These are phyloP conservation scores for Trichosporon inkin DNA, from an alignment of 1,284 basidiomycete genomes.

Conservation along the genomic window DNA sequence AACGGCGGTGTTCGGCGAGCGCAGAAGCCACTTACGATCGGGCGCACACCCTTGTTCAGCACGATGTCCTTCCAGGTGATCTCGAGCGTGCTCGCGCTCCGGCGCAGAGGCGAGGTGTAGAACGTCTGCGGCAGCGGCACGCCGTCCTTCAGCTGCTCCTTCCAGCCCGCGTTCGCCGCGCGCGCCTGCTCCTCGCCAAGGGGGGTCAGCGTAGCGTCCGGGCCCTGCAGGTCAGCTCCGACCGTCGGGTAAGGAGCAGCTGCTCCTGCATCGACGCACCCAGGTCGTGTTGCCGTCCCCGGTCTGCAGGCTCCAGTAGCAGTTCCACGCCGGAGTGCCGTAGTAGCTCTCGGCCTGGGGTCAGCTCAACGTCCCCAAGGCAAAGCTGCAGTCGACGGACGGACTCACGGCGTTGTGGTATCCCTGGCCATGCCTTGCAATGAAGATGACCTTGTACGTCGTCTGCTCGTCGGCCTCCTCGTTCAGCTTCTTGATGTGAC, in stretches of 20 bases:
- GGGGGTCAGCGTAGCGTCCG: slow-evolving; percentile 37
- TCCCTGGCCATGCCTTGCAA: slow-evolving; percentile 50
- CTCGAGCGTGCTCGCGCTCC: slow-evolving; percentile 35
- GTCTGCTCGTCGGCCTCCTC: slow-evolving; percentile 28
- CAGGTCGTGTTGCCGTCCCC: slow-evolving; percentile 38
- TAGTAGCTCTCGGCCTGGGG: slow-evolving; percentile 38
- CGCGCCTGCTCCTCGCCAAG: slow-evolving; percentile 32
- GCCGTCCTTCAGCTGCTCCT: slow-evolving; percentile 24
- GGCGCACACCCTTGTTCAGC: slow-evolving; percentile 15
- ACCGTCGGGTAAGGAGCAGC: background rate
- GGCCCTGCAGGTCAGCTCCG: slow-evolving; percentile 31
- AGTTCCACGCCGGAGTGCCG: slow-evolving; percentile 45
- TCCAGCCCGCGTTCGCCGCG: slow-evolving; percentile 34
- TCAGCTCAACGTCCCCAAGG: background rate
- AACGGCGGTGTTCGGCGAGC: too few relatives aligned
- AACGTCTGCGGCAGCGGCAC: slow-evolving; percentile 36
- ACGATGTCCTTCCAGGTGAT: slow-evolving; percentile 40
- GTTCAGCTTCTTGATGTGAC: slow-evolving; percentile 33
- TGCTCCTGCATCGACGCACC: slow-evolving; percentile 8
- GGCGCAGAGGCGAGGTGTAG: slow-evolving; percentile 38
- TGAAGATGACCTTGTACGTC: slow-evolving; percentile 44
- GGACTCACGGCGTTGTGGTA: slow-evolving; percentile 27
- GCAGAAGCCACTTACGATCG: slow-evolving; percentile 6
- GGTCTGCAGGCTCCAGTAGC: slow-evolving; percentile 28
- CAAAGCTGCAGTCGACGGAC: background rate